phyloP scores from a whole-genome alignment of 768 basidiomycete genomes.

The Mycena metata region DNA sequence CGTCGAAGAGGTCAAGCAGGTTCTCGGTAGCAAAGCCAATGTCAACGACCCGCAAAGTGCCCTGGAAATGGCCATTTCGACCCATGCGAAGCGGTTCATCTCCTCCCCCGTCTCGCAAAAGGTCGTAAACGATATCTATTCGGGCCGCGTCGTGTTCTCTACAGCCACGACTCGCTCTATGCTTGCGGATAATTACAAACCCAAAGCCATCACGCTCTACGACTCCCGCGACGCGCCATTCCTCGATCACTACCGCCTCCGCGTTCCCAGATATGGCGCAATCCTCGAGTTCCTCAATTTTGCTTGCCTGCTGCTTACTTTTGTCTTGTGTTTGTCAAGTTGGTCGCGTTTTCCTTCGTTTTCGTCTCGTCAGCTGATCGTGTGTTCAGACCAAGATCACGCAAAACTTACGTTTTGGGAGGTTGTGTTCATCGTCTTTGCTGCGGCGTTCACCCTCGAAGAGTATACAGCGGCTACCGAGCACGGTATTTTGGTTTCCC shows the following conservation, averaged over 20 bases:
- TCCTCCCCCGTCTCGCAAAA: constrained; percentile 87
- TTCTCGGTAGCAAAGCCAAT: constrained; percentile 69
- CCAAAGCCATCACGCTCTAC: constrained; percentile 79
- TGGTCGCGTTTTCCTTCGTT: constrained; percentile 42
- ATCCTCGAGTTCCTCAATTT: constrained; percentile 88
- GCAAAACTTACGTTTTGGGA: constrained; percentile 72
- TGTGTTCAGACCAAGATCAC: constrained; percentile 66
- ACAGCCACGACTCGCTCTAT: constrained; percentile 76
- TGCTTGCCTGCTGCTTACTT: constrained; percentile 72
- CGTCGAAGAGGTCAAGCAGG: constrained; percentile 73
- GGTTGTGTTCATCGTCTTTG: constrained; percentile 79
- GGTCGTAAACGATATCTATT: constrained; percentile 89
- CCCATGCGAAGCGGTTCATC: constrained; percentile 86
- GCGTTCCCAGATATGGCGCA: constrained; percentile 64
- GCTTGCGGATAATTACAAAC: constrained; percentile 92
- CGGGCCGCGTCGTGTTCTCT: constrained; percentile 81
- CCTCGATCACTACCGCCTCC: constrained; percentile 84
- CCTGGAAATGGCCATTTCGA: constrained; percentile 94
- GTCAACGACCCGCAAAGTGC: constrained; percentile 83
- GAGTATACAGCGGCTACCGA: constrained; percentile 92
- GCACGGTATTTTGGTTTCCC: constrained; percentile 77
- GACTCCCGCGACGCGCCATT: constrained; percentile 75
- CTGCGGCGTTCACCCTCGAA: constrained; percentile 82
- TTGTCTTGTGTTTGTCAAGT: constrained; percentile 84
- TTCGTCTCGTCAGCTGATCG: not conserved